Base-by-base conservation (phyloP, 2,329 filamentous ascomycete species). In the Fusarium hostae region DNA sequence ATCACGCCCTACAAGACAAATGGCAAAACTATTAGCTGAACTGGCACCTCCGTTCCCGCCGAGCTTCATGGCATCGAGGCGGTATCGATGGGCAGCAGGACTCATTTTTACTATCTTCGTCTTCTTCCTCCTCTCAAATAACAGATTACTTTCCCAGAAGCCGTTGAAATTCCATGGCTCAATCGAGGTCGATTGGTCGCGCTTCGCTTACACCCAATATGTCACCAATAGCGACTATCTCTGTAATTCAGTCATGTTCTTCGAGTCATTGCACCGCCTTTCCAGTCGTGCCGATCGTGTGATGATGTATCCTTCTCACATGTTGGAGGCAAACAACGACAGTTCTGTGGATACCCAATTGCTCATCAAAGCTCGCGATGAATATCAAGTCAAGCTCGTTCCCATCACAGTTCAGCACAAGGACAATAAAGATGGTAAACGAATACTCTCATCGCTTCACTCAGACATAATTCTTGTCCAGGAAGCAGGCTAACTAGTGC, bases 191-290 rank as follows among this genome's bases (percentile, higher is more conserved):
- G 61, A 72, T 4, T 74, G 71, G 72, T 74, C 72, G 13, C 66
- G 47, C 12, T 86, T 82, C 50, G 85, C 85, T 0, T 86, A 87
- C 60, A 81, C 81, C 0, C 84, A 85, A 74, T 87, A 87, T 78
- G 85, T 82, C 50, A 87, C 85, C 1, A 80, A 82, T 24, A 78
- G 78, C 47, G 81, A 81, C 1, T 84, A 86, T 68, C 79, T 87
- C 4, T 87, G 85, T 66, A 86, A 86, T 71, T 83, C 84, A 1
- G 78, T 86, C 58, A 86, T 87, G 84, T 76, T 86, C 16, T 86
- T 86, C 50, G 84, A 85, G 61, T 80, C 79, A 0, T 64, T 87
- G 9, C 67, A 81, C 11, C 77, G 79, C 1, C 67, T 86, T 0
- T 76, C 78, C 1, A 86, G 83, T 65, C 82, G 79, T 54, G 82